A percentile compares a stretch with the other conserved stretches of the same genome.
Evolutionary conservation across 202 grass and related monocot species (phyloP).

Genomic region (Saccharum hybrid): DNA sequence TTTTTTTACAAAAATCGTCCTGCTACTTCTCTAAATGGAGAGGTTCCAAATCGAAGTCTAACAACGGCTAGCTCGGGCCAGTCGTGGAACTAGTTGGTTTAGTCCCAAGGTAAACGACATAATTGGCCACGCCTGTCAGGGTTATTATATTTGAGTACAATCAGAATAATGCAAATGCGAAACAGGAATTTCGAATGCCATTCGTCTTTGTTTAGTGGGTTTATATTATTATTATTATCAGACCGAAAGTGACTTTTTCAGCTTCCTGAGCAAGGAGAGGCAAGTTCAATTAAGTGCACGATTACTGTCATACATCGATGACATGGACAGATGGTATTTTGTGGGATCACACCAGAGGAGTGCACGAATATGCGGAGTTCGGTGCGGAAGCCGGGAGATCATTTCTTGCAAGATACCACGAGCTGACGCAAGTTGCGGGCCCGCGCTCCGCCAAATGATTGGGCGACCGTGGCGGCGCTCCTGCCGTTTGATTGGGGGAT

Average conservation of each 20-base stretch:
- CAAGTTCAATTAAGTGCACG: conserved; percentile 4
- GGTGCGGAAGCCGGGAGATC: conserved; percentile 27
- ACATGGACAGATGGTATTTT: neutral
- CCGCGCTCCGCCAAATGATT: neutral
- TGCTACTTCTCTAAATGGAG: neutral
- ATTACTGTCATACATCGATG: neutral
- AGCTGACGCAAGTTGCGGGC: neutral
- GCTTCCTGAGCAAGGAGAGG: neutral
- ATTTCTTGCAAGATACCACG: conserved; percentile 58
- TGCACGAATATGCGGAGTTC: conserved; percentile 42
- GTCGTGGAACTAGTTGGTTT: neutral
- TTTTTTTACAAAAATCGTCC: neutral
- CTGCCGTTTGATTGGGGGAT: too few species aligned
- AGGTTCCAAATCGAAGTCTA: neutral
- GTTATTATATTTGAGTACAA: neutral
- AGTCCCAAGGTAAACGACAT: neutral
- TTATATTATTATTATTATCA: neutral
- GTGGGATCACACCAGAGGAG: neutral
- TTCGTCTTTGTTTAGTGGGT: conserved; percentile 8
- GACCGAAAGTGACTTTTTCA: neutral
- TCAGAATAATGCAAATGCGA: neutral
- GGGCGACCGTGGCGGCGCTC: too few species aligned
- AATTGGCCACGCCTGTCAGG: neutral
- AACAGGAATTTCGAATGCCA: neutral
- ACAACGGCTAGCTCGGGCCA: neutral